Percentiles rank a stretch among this genome's conserved stretches.
These are phyloP conservation scores for Boechera divaricarpa DNA, from an alignment of 345 rosid genomes.

Conservation along the genomic window DNA sequence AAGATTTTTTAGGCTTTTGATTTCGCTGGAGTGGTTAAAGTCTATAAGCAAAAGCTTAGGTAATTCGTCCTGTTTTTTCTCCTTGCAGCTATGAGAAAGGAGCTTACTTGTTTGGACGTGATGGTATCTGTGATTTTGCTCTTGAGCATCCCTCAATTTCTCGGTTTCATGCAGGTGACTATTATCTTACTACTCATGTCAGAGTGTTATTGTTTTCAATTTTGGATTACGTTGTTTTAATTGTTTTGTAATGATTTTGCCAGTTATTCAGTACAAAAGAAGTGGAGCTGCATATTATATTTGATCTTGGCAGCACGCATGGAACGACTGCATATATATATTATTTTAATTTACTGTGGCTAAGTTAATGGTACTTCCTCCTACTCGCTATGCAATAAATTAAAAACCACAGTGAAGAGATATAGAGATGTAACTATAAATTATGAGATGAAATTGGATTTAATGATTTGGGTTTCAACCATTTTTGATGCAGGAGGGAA, in stretches of 20 bases:
- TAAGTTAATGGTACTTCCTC: no score
- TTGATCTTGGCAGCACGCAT: conserved; percentile 88
- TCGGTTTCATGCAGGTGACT: conserved; percentile 90
- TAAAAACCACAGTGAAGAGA: neutral
- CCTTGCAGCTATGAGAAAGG: conserved; percentile 74
- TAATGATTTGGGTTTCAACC: conserved; percentile 3
- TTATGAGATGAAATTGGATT: conserved; percentile 1
- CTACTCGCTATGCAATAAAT: neutral
- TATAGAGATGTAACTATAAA: neutral
- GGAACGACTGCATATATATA: conserved; percentile 52
- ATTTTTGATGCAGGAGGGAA: conserved; percentile 20
- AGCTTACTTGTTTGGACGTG: conserved; percentile 96
- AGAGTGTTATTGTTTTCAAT: neutral
- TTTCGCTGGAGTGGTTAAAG: neutral
- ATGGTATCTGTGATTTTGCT: conserved; percentile 80
- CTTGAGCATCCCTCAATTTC: conserved; percentile 93
- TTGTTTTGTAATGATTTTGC: conserved; percentile 33
- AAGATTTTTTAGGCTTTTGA: conserved; percentile 13
- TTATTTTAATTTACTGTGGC: no score
- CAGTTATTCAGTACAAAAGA: conserved; percentile 89
- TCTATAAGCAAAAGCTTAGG: neutral
- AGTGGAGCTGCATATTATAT: conserved; percentile 78
- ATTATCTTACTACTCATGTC: neutral
- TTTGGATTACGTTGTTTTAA: neutral
- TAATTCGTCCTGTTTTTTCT: neutral